These are phyloP conservation scores for Rhinocladiella mackenziei DNA, from an alignment of 2,329 filamentous ascomycete species.

Conservation along the genomic window DNA sequence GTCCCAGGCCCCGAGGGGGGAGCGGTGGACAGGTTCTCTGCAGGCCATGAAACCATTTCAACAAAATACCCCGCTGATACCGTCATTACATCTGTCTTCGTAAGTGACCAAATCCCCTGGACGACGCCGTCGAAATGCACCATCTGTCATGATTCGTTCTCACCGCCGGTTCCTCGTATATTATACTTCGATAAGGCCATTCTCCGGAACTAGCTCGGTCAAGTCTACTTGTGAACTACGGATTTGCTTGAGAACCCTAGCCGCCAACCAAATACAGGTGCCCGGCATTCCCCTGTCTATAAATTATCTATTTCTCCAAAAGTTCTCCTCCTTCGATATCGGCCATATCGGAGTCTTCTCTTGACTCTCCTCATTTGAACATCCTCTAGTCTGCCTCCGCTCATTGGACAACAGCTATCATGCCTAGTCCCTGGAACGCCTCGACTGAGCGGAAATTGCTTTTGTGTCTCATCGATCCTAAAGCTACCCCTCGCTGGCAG, in stretches of 20 bases:
- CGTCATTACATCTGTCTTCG: no score
- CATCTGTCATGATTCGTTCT: not conserved
- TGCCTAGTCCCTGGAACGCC: slow-evolving; percentile 19
- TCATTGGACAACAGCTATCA: not conserved
- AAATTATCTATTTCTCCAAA: slow-evolving; percentile 10
- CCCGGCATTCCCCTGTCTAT: not conserved
- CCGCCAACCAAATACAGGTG: no score
- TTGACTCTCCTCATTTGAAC: not conserved
- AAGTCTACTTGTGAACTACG: not conserved
- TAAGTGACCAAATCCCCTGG: not conserved
- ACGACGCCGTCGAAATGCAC: not conserved
- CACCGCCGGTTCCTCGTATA: slow-evolving; percentile 4
- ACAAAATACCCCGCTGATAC: no score
- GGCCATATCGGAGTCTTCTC: not conserved
- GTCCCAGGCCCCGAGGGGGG: not conserved
- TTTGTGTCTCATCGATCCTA: slow-evolving; percentile 21
- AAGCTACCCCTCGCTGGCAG: slow-evolving; percentile 22
- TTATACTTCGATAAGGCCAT: slow-evolving; percentile 10
- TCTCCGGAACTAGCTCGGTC: slow-evolving; percentile 7
- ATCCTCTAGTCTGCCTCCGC: not conserved
- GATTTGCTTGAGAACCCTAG: slow-evolving; percentile 1
- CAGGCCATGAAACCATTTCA: no score
- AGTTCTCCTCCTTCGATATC: no score
- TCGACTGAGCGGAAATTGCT: slow-evolving; percentile 22
- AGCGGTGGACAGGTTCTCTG: not conserved